Evolutionary conservation across 305 asterid genomes (phyloP).

Genomic region (Withania somnifera): DNA sequence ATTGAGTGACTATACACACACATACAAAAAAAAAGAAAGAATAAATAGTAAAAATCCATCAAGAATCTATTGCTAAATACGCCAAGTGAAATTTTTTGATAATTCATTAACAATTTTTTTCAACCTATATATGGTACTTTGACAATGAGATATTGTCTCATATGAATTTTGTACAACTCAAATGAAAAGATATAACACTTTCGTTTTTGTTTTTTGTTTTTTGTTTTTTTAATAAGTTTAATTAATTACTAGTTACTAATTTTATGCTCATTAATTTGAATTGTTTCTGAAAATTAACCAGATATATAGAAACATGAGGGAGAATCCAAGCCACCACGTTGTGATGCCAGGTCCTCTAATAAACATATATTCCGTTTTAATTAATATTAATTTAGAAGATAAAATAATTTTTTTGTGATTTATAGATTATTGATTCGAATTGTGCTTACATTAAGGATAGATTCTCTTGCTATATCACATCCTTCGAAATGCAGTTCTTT

Average conservation of each 20-base stretch:
- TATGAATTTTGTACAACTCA: not conserved
- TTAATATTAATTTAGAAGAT: no score
- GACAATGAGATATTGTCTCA: no score
- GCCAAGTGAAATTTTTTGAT: not conserved
- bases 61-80: not conserved
- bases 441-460: no score
- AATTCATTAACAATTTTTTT: not conserved
- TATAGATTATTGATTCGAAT: no score
- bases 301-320: constrained; percentile 56
- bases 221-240: not conserved
- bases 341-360: not conserved
- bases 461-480: no score
- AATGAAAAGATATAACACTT: not conserved
- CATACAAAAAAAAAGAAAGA: no score
- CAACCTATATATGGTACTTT: no score
- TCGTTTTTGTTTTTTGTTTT: not conserved
- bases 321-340: constrained; percentile 5
- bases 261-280: not conserved
- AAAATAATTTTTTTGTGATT: no score
- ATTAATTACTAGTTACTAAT: not conserved
- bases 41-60: not conserved
- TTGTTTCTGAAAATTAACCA: constrained; percentile 6
- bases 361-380: not conserved
- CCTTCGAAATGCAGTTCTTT: no score
- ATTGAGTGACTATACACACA: not conserved